These are phyloP conservation scores for Fonsecaea multimorphosa DNA, from an alignment of 2,329 filamentous ascomycete species.

Conservation along the genomic window DNA sequence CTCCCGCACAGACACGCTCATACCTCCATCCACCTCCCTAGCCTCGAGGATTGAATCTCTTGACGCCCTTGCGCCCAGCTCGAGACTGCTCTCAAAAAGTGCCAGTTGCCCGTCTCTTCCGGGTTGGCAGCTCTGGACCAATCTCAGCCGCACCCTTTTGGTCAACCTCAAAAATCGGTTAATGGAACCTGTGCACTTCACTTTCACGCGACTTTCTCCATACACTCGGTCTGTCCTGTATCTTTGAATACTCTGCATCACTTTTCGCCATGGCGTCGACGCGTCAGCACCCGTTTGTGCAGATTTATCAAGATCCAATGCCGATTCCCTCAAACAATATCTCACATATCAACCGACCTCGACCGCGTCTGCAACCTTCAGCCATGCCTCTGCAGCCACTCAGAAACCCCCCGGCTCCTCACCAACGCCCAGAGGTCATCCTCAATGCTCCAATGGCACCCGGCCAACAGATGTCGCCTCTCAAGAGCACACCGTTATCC, in stretches of 20 bases:
- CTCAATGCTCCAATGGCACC: slow-evolving; percentile 65
- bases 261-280: slow-evolving; percentile 39
- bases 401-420: slow-evolving; percentile 42
- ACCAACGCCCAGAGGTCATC: slow-evolving; percentile 65
- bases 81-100: slow-evolving; percentile 23
- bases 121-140: slow-evolving; percentile 16
- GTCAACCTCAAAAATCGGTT: slow-evolving; percentile 24
- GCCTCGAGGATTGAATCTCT: slow-evolving; percentile 30
- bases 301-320: slow-evolving; percentile 65
- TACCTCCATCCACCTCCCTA: slow-evolving; percentile 25
- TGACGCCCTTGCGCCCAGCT: slow-evolving; percentile 26
- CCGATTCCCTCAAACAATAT: slow-evolving; percentile 48
- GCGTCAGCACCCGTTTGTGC: slow-evolving; percentile 55
- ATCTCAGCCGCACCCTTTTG: slow-evolving; percentile 12
- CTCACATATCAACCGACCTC: slow-evolving; percentile 42
- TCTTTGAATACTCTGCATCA: slow-evolving; percentile 20
- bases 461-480: slow-evolving; percentile 52
- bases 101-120: slow-evolving; percentile 12
- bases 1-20: slow-evolving; percentile 36
- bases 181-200: slow-evolving; percentile 26
- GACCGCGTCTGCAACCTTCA: slow-evolving; percentile 58
- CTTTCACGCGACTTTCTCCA: slow-evolving; percentile 33
- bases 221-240: slow-evolving; percentile 24
- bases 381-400: slow-evolving; percentile 54
- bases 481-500: slow-evolving; percentile 73